These are phyloP conservation scores for Russula vinacea DNA, from an alignment of 768 basidiomycete species.

Conservation along the genomic window DNA sequence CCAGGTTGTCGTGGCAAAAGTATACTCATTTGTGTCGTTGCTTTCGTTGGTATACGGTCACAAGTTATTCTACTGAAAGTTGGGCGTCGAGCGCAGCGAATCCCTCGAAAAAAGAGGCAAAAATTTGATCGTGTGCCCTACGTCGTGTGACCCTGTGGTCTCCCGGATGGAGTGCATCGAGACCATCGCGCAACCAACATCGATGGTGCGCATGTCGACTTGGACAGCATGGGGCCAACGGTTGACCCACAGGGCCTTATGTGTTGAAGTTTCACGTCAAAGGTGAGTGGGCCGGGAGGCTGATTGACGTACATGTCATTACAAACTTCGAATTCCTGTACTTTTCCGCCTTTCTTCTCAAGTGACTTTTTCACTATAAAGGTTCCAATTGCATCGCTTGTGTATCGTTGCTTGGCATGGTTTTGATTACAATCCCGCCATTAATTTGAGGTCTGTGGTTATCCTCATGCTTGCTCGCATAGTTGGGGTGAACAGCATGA, in stretches of 20 bases:
- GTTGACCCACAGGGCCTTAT: constrained; percentile 86
- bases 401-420: constrained; percentile 79
- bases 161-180: constrained; percentile 96
- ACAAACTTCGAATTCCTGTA: constrained; percentile 82
- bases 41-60: background rate
- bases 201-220: constrained; percentile 86
- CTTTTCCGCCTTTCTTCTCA: constrained; percentile 70
- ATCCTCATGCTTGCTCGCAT: constrained; percentile 74
- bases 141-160: constrained; percentile 76
- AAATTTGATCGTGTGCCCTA: constrained; percentile 73
- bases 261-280: constrained; percentile 13
- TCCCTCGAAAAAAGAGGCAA: constrained; percentile 81
- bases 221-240: constrained; percentile 86
- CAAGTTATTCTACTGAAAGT: constrained; percentile 52
- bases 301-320: constrained; percentile 73
- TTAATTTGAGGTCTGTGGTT: constrained; percentile 82
- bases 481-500: constrained; percentile 87
- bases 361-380: constrained; percentile 79
- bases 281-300: background rate
- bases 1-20: constrained; percentile 19
- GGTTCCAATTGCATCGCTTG: constrained; percentile 64
- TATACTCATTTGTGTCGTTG: background rate
- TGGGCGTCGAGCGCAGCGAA: constrained; percentile 66
- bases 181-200: constrained; percentile 88
- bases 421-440: constrained; percentile 86